A percentile compares a stretch with the other conserved stretches of the same genome.
Evolutionary conservation across 2,329 filamentous ascomycete genomes (phyloP).

Genomic region (Aspergillus hiratsukae): DNA sequence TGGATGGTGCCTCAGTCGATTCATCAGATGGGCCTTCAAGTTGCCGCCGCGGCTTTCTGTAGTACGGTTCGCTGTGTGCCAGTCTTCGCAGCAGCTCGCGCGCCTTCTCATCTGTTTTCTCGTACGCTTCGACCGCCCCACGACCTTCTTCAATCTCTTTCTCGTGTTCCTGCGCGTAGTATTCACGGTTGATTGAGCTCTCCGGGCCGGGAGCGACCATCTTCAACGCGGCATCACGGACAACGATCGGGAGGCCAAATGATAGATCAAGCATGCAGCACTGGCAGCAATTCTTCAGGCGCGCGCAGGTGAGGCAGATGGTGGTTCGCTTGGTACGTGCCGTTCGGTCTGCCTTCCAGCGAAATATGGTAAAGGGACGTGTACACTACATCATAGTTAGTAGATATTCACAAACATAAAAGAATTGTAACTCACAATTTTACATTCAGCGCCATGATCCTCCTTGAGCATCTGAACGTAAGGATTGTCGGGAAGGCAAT

Average conservation of each 20-base stretch:
- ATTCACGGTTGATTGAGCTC: slow-evolving; percentile 91
- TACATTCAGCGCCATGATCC: slow-evolving; percentile 84
- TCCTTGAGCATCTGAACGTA: slow-evolving; percentile 99
- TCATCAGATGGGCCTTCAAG: slow-evolving; percentile 54
- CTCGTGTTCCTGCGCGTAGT: slow-evolving; percentile 96
- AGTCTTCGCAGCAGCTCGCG: slow-evolving; percentile 78
- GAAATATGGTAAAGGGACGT: slow-evolving; percentile 90
- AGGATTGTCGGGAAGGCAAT: slow-evolving; percentile 90
- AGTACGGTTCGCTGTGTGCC: slow-evolving; percentile 91
- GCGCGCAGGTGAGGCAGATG: slow-evolving; percentile 93
- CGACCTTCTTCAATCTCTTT: slow-evolving; percentile 89
- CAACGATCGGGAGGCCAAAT: slow-evolving; percentile 89
- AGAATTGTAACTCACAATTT: slow-evolving; percentile 45
- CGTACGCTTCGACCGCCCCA: slow-evolving; percentile 81
- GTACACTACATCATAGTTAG: slow-evolving; percentile 57
- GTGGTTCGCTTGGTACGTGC: slow-evolving; percentile 89
- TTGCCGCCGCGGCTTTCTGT: slow-evolving; percentile 71
- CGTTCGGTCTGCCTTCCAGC: slow-evolving; percentile 89
- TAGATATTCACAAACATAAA: neutral
- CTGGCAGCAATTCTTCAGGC: slow-evolving; percentile 98
- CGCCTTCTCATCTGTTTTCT: slow-evolving; percentile 96
- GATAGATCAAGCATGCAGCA: slow-evolving; percentile 97
- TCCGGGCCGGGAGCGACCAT: slow-evolving; percentile 93
- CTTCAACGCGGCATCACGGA: slow-evolving; percentile 93
- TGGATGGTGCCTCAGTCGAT: slow-evolving; percentile 37